Evolutionary conservation across 495 filamentous ascomycete genomes (phyloP).

Genomic region (Apiosordaria backusii): DNA sequence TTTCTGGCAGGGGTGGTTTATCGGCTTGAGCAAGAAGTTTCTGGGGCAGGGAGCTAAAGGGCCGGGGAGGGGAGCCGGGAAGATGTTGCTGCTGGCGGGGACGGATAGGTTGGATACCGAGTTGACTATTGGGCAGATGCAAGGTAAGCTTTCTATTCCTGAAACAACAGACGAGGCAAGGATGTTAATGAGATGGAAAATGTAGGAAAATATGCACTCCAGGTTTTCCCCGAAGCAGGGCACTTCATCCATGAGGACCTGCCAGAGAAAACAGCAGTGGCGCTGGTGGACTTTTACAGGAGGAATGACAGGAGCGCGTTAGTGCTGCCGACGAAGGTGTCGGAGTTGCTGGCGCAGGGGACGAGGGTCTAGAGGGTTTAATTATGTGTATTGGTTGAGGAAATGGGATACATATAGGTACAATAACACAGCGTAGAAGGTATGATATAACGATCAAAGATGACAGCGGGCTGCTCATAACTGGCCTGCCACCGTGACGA

Average conservation of each 20-base stretch:
- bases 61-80: constrained; percentile 47
- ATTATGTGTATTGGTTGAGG: neutral
- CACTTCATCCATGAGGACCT: constrained; percentile 97
- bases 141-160: constrained; percentile 53
- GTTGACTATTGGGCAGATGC: constrained; percentile 96
- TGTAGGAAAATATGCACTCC: constrained; percentile 87
- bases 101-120: constrained; percentile 94
- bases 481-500: no score
- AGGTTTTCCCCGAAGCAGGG: constrained; percentile 91
- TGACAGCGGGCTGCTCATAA: neutral
- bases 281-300: constrained; percentile 84
- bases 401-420: neutral
- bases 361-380: constrained; percentile 44
- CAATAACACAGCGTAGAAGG: no score
- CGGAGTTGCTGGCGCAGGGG: constrained; percentile 50
- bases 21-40: constrained; percentile 84
- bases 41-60: constrained; percentile 61
- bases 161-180: neutral
- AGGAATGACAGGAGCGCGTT: constrained; percentile 81
- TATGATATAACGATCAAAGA: neutral
- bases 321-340: constrained; percentile 88
- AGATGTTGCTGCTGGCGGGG: constrained; percentile 85
- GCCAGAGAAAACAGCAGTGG: constrained; percentile 78
- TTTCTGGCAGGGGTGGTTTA: constrained; percentile 95
- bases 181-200: constrained; percentile 6